Evolutionary conservation across 805 yeast genomes (phyloP).

Genomic region (Zygotorulaspora danielsina): DNA sequence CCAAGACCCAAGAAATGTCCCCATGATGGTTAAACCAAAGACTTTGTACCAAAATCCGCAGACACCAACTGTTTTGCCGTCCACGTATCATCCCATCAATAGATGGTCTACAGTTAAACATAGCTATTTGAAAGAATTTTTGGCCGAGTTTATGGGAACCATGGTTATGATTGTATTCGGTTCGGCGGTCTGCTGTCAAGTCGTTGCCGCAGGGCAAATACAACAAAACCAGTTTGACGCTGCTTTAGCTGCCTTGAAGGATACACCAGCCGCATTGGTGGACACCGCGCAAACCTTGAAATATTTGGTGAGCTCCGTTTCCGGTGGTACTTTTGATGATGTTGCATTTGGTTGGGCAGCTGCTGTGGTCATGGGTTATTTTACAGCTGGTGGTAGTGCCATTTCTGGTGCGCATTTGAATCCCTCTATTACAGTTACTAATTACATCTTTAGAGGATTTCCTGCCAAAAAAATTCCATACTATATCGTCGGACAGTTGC

Average conservation of each 20-base stretch:
- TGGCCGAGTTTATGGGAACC: conserved; percentile 53
- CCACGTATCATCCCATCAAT: conserved; percentile 37
- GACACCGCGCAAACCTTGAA: conserved; percentile 16
- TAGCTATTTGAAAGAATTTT: conserved; percentile 40
- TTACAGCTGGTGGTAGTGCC: conserved; percentile 46
- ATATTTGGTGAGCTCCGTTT: conserved; percentile 22
- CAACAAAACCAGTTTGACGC: conserved; percentile 18
- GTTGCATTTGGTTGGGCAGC: conserved; percentile 51
- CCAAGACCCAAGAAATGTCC: conserved; percentile 18
- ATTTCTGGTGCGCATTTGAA: conserved; percentile 57
- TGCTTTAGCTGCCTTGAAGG: conserved; percentile 9
- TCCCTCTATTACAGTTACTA: conserved; percentile 48
- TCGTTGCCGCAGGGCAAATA: conserved; percentile 33
- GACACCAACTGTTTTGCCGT: conserved; percentile 38
- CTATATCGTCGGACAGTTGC: conserved; percentile 44
- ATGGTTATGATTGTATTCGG: conserved; percentile 45
- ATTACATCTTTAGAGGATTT: conserved; percentile 48
- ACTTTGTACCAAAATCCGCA: conserved; percentile 38
- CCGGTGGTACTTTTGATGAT: conserved; percentile 41
- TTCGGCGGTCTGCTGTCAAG: conserved; percentile 48
- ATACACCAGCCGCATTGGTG: conserved; percentile 5
- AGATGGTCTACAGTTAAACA: conserved; percentile 37
- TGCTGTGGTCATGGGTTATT: conserved; percentile 50
- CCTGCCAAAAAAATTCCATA: conserved; percentile 46
- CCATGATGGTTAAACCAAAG: conserved; percentile 36